Evolutionary conservation across 352 stramenopile genomes (phyloP), one percentile per base, ranked within the genome.

Genomic region (Phytophthora pluvialis): DNA sequence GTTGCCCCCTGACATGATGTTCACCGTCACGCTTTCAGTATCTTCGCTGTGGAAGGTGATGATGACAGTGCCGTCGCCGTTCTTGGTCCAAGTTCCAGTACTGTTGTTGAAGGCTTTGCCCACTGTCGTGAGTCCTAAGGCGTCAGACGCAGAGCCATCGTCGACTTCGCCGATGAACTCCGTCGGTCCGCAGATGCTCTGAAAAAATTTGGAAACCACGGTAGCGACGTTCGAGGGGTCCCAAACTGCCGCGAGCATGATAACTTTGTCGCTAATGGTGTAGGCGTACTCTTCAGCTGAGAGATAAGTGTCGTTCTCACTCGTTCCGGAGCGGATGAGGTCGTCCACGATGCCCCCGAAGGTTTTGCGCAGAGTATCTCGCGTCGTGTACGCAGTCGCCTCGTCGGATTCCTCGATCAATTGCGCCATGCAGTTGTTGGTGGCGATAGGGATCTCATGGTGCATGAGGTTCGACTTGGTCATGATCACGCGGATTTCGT

Each of bases 171-270:
- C 73, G 8, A 83, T 39, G 32, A 80, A 73, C 11, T 72, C 61
- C 6, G 75, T 84, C 0, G 75, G 78, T 5, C 78, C 67, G 35
- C 78, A 87, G 46, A 84, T 83, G 9, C 60, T 78, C 56, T 84
- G 72, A n/a, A 85, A 75, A 49, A 79, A 88, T 45, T 81, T 72
- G 6, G 75, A 72, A 0, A 65, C 71, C 54, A 85, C 56, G 5
- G 49, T 60, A 6, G 64, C 73, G 21, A 85, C 49, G 18, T 79
- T 79, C 1, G 64, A 82, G 1, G 71, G 67, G 46, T 88, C 78
- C 44, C 82, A 86, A 35, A 73, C 66, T 4, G 76, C 67, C n/a
- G 75, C 60, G 5, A 75, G 61, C 26, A 73, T 66, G 3, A 82
- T 43, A 4, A 64, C 55, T 15, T 77, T 70, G 57, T 85, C 60